phyloP scores from a whole-genome alignment of 2,329 filamentous ascomycete species.

The Epicoccum sorghinum region DNA sequence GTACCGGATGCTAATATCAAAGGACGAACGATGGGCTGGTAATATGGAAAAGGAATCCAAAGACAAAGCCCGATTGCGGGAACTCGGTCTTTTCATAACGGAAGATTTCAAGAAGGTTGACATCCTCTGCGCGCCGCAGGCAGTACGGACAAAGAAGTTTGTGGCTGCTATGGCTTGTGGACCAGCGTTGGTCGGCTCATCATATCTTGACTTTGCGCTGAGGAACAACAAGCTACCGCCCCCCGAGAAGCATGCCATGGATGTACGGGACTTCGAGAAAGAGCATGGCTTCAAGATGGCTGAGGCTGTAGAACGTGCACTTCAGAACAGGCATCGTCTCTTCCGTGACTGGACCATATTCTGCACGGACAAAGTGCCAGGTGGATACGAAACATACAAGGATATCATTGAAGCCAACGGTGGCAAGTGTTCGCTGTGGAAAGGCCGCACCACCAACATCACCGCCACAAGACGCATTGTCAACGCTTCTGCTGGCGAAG shows the following conservation, averaged over 20 bases:
- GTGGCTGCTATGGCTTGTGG: slow-evolving; percentile 83
- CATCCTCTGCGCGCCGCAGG: slow-evolving; percentile 83
- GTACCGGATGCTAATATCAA: slow-evolving; percentile 81
- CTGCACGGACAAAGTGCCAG: slow-evolving; percentile 79
- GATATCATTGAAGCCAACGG: slow-evolving; percentile 89
- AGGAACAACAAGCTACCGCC: slow-evolving; percentile 69
- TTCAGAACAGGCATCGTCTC: slow-evolving; percentile 76
- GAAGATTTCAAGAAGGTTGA: slow-evolving; percentile 78
- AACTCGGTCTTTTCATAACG: slow-evolving; percentile 81
- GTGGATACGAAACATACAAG: slow-evolving; percentile 83
- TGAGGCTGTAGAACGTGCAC: slow-evolving; percentile 72
- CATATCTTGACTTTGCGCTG: slow-evolving; percentile 80
- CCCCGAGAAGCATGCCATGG: slow-evolving; percentile 69
- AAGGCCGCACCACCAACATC: slow-evolving; percentile 72
- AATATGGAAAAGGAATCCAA: slow-evolving; percentile 75
- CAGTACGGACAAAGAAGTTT: slow-evolving; percentile 93
- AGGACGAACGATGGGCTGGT: slow-evolving; percentile 80
- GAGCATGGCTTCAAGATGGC: slow-evolving; percentile 72
- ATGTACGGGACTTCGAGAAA: slow-evolving; percentile 75
- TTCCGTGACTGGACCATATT: slow-evolving; percentile 80
- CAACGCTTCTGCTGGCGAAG: slow-evolving; percentile 33
- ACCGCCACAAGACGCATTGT: slow-evolving; percentile 52
- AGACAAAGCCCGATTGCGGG: slow-evolving; percentile 81
- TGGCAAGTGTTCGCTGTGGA: slow-evolving; percentile 79
- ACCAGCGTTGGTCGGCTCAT: slow-evolving; percentile 75